Percentiles rank a stretch among this genome's conserved stretches.
Conservation (phyloP, 495 filamentous ascomycete genomes). For the Penicillium fimorum region DNA sequence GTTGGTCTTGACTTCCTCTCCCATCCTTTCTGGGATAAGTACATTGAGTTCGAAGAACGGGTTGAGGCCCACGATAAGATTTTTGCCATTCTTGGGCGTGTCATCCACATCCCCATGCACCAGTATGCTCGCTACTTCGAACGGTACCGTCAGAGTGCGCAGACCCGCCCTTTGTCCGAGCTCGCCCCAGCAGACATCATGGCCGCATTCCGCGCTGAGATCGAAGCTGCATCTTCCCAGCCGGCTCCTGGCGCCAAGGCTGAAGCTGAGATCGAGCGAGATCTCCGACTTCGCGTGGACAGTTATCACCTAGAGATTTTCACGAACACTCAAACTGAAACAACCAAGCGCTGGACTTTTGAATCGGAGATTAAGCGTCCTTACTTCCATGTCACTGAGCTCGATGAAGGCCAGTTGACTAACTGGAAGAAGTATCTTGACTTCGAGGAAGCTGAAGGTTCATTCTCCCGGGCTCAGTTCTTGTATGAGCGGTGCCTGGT, state of each 20-base stretch:
- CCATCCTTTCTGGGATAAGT: conserved; percentile 99
- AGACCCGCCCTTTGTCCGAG: conserved; percentile 68
- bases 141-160: conserved; percentile 77
- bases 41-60: conserved; percentile 91
- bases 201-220: conserved; percentile 64
- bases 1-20: conserved; percentile 93
- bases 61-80: conserved; percentile 84
- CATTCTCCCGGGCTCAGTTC: conserved; percentile 71
- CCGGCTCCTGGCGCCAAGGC: conserved; percentile 48
- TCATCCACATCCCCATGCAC: conserved; percentile 93
- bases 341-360: conserved; percentile 90
- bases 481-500: conserved; percentile 93
- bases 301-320: conserved; percentile 78
- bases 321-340: conserved; percentile 79
- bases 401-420: conserved; percentile 79
- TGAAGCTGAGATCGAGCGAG: conserved; percentile 81
- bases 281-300: conserved; percentile 76
- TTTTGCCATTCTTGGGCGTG: conserved; percentile 77
- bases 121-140: conserved; percentile 96
- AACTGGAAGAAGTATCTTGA: conserved; percentile 98
- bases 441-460: conserved; percentile 86
- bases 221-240: conserved; percentile 55
- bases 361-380: conserved; percentile 94
- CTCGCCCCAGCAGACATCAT: conserved; percentile 68
- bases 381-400: conserved; percentile 94